Evolutionary conservation across 192 early-diverging fungal species (phyloP).

Genomic region (Oehlia diaphana): DNA sequence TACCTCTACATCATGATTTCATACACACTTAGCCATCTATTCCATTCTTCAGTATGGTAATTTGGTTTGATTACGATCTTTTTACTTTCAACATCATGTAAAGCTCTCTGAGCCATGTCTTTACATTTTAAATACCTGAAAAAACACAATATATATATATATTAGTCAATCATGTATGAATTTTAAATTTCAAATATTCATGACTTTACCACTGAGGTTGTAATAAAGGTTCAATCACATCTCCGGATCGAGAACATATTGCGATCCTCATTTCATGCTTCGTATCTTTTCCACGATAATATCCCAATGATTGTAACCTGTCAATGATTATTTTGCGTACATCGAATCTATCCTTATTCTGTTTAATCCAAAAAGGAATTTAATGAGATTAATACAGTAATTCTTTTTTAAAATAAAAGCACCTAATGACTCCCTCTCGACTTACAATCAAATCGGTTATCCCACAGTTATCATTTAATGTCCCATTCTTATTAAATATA

Average conservation of each 20-base stretch:
- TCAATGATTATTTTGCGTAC: constrained; percentile 69
- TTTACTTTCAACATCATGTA: constrained; percentile 63
- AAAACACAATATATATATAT: neutral
- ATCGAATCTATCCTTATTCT: constrained; percentile 84
- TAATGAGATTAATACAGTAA: neutral
- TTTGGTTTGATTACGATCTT: constrained; percentile 72
- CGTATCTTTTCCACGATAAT: constrained; percentile 76
- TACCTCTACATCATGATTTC: neutral
- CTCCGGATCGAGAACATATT: constrained; percentile 77
- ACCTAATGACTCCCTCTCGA: neutral
- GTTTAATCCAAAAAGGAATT: neutral
- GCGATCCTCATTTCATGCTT: constrained; percentile 78
- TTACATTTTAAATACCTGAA: constrained; percentile 78
- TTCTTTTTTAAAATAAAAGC: neutral
- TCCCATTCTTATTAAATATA: constrained; percentile 86
- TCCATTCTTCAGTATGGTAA: constrained; percentile 78
- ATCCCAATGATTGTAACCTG: constrained; percentile 59
- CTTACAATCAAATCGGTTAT: constrained; percentile 49
- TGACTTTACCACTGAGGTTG: constrained; percentile 87
- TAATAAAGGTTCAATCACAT: constrained; percentile 93
- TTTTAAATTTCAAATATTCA: neutral
- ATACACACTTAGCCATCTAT: constrained; percentile 77
- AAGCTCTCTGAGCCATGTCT: constrained; percentile 68
- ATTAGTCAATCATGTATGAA: neutral
- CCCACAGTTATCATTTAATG: constrained; percentile 76